A percentile compares a stretch with the other conserved stretches of the same genome.
These are phyloP conservation scores for Emergomyces orientalis DNA, from an alignment of 2,329 filamentous ascomycete species.

Conservation along the genomic window DNA sequence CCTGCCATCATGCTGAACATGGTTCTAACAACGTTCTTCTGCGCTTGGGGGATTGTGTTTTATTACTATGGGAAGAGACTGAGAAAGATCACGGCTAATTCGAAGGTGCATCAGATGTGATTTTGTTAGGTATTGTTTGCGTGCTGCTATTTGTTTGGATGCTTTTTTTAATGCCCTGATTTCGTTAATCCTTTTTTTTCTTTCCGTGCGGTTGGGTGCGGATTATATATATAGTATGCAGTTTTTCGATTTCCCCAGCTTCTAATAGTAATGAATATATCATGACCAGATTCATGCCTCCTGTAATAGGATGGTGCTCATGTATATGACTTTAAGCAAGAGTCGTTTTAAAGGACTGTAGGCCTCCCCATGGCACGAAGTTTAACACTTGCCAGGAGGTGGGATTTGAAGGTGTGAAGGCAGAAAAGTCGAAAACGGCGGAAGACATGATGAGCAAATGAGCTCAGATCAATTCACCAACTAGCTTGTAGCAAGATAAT, in stretches of 20 bases:
- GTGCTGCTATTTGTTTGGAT: neutral
- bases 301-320: neutral
- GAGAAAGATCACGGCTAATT: slow-evolving; percentile 47
- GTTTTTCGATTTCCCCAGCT: neutral
- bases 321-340: neutral
- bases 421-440: neutral
- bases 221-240: neutral
- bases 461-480: neutral
- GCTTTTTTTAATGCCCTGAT: neutral
- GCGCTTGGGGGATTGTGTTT: slow-evolving; percentile 46
- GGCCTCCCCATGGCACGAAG: neutral
- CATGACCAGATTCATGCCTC: neutral
- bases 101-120: slow-evolving; percentile 46
- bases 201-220: neutral
- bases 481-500: neutral
- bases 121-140: neutral
- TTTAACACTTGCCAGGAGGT: neutral
- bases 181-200: neutral
- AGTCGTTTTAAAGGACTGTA: neutral
- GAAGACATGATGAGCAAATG: neutral
- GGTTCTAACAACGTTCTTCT: slow-evolving; percentile 45
- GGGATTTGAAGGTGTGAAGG: neutral
- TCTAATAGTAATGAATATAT: neutral
- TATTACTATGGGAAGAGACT: slow-evolving; percentile 52
- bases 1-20: slow-evolving; percentile 54